Base-by-base conservation (phyloP, 1,284 basidiomycete genomes). In the Thecaphora thlaspeos region DNA sequence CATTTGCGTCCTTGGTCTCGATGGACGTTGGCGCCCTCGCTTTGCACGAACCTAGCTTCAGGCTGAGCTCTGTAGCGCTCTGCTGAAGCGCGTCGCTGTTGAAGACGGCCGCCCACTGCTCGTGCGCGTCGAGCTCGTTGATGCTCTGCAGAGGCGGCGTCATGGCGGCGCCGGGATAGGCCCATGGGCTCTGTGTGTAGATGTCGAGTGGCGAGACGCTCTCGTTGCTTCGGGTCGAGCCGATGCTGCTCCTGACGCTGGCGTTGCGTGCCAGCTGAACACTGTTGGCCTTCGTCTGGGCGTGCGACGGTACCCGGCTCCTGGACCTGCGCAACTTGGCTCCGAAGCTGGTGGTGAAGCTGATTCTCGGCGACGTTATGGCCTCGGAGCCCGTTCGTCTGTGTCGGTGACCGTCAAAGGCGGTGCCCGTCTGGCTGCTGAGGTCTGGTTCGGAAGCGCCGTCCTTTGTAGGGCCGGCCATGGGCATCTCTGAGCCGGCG, bases 331-430 rank as follows among this genome's bases (percentile, higher is more conserved):
- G 50, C 18, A 21, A 24, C 39, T 51, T 61, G 9, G 59, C 54
- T 4, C 59, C 59, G 21, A 61, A 61, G 44, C 22, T 61, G 42
- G 59, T 61, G 40, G 48, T 39, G 40, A 61, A 61, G 46, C 43
- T 56, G 26, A 61, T 37, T 8, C 51, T 43, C 1, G 59, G 59
- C 30, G 51, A 56, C 3, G 7, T 5, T 1, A 44, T 19, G 14
- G 26, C 48, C 19, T 50, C 48, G 7, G 59, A 53, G 2, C 51
- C 28, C 32, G 32, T 17, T 15, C 32, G 32, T 14, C 32, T 8
- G 12, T 34, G 32, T 34, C 32, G 5, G 32, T 17, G 12, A 4
- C 11, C 32, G 32, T 8, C 32, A 15, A 14, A 4, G 7, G 4
- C 32, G 12, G 32, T 3, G 32, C 17, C 10, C 11, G 4, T 7